These are phyloP conservation scores for Aurinia saxatilis DNA, from an alignment of 345 rosid species.

Conservation along the genomic window DNA sequence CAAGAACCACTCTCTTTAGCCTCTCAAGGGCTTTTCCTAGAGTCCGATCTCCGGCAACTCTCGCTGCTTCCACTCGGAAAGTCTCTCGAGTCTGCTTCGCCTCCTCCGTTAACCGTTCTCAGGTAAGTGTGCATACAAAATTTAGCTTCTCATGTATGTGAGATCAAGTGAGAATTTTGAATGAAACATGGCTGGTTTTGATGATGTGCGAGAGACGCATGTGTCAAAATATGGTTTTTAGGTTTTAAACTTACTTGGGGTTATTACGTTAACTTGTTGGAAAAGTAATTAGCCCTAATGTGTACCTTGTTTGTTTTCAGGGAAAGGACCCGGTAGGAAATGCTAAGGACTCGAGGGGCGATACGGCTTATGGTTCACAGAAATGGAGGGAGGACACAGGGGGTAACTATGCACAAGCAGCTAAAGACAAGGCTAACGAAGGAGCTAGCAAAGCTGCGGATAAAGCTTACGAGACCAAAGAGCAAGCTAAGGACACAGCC, in stretches of 20 bases:
- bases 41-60: conserved; percentile 6
- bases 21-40: conserved; percentile 21
- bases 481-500: conserved; percentile 19
- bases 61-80: background rate
- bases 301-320: background rate
- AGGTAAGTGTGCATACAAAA: conserved; percentile 9
- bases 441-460: conserved; percentile 23
- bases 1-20: conserved; percentile 17
- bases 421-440: conserved; percentile 19
- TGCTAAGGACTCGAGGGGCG: conserved; percentile 2
- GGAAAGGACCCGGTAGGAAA: conserved; percentile 19
- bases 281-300: background rate
- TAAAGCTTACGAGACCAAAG: conserved; percentile 20
- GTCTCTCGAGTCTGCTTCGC: conserved; percentile 25
- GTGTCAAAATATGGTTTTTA: background rate
- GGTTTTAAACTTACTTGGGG: background rate
- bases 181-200: background rate
- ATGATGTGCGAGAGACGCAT: background rate
- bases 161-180: too few species aligned
- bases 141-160: background rate
- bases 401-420: conserved; percentile 12
- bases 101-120: conserved; percentile 20
- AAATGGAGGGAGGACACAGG: conserved; percentile 17
- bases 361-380: conserved; percentile 18
- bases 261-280: conserved; percentile 1